These are phyloP conservation scores for Graphium sp. DNA, from an alignment of 2,329 filamentous ascomycete species.

Conservation along the genomic window DNA sequence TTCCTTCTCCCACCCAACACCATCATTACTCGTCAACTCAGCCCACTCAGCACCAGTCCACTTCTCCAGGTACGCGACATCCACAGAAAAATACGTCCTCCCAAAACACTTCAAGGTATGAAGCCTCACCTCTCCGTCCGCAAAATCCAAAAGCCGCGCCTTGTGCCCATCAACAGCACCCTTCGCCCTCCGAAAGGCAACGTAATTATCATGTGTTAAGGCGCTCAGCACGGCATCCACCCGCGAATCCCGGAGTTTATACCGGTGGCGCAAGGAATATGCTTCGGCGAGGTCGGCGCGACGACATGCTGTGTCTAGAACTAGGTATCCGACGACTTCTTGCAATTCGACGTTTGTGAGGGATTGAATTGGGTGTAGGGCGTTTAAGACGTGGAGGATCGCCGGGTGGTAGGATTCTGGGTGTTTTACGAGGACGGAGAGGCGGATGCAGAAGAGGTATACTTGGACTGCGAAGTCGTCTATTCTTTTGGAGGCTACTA, in stretches of 20 bases:
- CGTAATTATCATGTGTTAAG: conserved; percentile 68
- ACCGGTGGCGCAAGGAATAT: conserved; percentile 44
- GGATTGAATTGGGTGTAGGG: conserved; percentile 50
- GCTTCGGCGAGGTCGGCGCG: conserved; percentile 60
- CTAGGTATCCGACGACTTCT: conserved; percentile 65
- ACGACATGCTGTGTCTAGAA: conserved; percentile 80
- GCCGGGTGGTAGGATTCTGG: conserved; percentile 84
- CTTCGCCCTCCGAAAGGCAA: conserved; percentile 57
- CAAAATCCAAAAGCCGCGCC: conserved; percentile 65
- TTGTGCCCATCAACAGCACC: conserved; percentile 65
- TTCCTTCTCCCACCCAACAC: conserved; percentile 73
- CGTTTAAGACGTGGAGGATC: conserved; percentile 58
- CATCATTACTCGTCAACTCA: conserved; percentile 46
- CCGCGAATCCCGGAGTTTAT: conserved; percentile 46
- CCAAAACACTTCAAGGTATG: conserved; percentile 80
- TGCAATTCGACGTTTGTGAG: conserved; percentile 57
- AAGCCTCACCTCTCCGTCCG: conserved; percentile 54
- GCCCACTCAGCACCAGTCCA: conserved; percentile 56
- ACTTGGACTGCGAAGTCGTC: conserved; percentile 76
- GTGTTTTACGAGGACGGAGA: conserved; percentile 65
- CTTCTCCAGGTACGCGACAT: conserved; percentile 50
- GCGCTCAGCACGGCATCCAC: conserved; percentile 53
- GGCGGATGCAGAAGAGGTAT: conserved; percentile 81
- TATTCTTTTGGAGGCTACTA: conserved; percentile 59
- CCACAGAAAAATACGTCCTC: conserved; percentile 60